Conservation (phyloP, 1,139 yeast genomes). For the Eremothecium sinecaudum region DNA sequence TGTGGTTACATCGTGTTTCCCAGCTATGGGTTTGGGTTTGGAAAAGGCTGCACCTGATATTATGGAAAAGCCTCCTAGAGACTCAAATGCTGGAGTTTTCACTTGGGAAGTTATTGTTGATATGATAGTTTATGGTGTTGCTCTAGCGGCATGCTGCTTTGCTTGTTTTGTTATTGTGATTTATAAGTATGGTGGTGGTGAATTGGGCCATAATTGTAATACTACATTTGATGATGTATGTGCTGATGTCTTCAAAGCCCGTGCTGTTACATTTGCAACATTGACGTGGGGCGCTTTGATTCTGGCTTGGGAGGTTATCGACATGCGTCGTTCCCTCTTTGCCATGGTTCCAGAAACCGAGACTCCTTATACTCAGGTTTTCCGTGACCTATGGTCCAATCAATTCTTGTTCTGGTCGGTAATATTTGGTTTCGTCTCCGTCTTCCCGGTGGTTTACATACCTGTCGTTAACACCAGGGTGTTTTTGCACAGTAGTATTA, state of each 20-base stretch:
- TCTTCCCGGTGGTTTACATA: conserved; percentile 77
- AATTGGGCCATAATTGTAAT: conserved; percentile 62
- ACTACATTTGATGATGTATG: conserved; percentile 40
- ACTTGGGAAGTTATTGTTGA: conserved; percentile 61
- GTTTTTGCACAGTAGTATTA: conserved; percentile 63
- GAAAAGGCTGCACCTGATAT: conserved; percentile 95
- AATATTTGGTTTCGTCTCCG: conserved; percentile 56
- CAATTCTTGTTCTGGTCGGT: conserved; percentile 81
- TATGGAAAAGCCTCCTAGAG: conserved; percentile 91
- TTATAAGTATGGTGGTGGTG: conserved; percentile 57
- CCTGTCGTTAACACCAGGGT: conserved; percentile 78
- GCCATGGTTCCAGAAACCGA: conserved; percentile 63
- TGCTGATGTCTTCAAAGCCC: conserved; percentile 60
- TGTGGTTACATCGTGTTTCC: conserved; percentile 97
- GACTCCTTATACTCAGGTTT: conserved; percentile 49
- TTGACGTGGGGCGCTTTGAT: conserved; percentile 89
- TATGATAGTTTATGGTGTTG: conserved; percentile 63
- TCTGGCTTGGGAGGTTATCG: conserved; percentile 86
- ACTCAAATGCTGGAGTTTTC: conserved; percentile 72
- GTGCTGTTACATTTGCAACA: conserved; percentile 73
- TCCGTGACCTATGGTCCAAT: conserved; percentile 62
- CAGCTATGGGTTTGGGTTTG: conserved; percentile 95
- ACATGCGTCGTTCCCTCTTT: conserved; percentile 64
- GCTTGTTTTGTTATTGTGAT: conserved; percentile 57
- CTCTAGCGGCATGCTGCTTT: conserved; percentile 69